A percentile compares a stretch with the other conserved stretches of the same genome.
Evolutionary conservation across 805 yeast species (phyloP).

Genomic region (Candida multigemmis): DNA sequence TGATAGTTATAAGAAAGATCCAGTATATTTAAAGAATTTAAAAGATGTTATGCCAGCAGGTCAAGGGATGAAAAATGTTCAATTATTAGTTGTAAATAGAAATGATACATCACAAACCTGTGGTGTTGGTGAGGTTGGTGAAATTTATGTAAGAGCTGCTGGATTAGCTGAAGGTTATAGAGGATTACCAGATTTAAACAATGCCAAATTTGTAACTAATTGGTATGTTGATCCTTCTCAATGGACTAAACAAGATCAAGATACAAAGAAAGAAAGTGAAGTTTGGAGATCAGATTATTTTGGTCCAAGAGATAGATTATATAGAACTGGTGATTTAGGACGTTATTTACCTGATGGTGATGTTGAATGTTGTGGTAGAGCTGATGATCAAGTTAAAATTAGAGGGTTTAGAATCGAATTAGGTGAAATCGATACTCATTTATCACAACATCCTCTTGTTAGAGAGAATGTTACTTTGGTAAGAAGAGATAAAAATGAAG

Average conservation of each 20-base stretch:
- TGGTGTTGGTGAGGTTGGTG: slow-evolving; percentile 99
- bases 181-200: slow-evolving; percentile 81
- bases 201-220: slow-evolving; percentile 77
- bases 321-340: slow-evolving; percentile 96
- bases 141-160: slow-evolving; percentile 95
- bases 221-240: slow-evolving; percentile 74
- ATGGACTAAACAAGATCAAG: slow-evolving; percentile 53
- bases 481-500: slow-evolving; percentile 85
- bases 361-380: slow-evolving; percentile 97
- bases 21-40: slow-evolving; percentile 68
- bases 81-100: slow-evolving; percentile 86
- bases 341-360: slow-evolving; percentile 95
- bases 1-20: slow-evolving; percentile 58
- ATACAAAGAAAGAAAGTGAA: slow-evolving; percentile 31
- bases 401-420: slow-evolving; percentile 97
- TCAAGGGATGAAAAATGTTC: slow-evolving; percentile 93
- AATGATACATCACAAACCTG: slow-evolving; percentile 82
- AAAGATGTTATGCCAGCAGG: slow-evolving; percentile 99
- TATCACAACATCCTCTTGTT: slow-evolving; percentile 86
- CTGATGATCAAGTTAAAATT: slow-evolving; percentile 97
- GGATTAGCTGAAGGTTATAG: slow-evolving; percentile 97
- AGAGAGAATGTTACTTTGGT: slow-evolving; percentile 92
- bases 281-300: slow-evolving; percentile 75
- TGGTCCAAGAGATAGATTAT: slow-evolving; percentile 93
- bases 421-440: slow-evolving; percentile 96